Percentiles rank a stretch among this genome's conserved stretches.
phyloP scores from a whole-genome alignment of 306 rosid genomes.

The Prunus mira region DNA sequence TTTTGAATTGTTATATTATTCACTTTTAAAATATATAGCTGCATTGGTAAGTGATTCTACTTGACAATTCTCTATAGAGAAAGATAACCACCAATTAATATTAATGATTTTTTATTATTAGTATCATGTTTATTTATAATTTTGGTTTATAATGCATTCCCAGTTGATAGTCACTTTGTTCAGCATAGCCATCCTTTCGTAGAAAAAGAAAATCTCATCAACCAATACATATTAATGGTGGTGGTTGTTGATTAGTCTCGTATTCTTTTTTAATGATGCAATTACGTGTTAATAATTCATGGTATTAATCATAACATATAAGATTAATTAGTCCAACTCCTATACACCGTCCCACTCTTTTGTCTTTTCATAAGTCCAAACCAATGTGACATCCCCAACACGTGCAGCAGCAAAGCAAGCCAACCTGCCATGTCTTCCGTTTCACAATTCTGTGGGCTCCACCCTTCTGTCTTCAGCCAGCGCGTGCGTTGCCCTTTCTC shows the following conservation, averaged over 20 bases:
- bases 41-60: too few relatives aligned
- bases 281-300: conserved; percentile 11
- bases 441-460: conserved; percentile 2
- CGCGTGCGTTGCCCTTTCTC: conserved; percentile 27
- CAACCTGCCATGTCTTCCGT: background rate
- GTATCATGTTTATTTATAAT: too few relatives aligned
- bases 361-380: background rate
- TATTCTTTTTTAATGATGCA: background rate
- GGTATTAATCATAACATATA: background rate
- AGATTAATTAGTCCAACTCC: background rate
- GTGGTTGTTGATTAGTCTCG: background rate
- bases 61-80: too few relatives aligned
- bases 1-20: too few relatives aligned
- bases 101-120: too few relatives aligned
- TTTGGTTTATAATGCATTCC: too few relatives aligned
- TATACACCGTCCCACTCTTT: background rate
- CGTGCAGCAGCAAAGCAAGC: background rate
- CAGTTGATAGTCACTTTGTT: too few relatives aligned
- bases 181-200: too few relatives aligned
- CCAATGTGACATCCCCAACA: background rate
- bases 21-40: too few relatives aligned
- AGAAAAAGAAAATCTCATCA: background rate
- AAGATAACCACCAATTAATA: too few relatives aligned
- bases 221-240: background rate
- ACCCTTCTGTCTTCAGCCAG: background rate